Conservation (phyloP, 2,329 filamentous ascomycete species). For the Aureobasidium sp. region DNA sequence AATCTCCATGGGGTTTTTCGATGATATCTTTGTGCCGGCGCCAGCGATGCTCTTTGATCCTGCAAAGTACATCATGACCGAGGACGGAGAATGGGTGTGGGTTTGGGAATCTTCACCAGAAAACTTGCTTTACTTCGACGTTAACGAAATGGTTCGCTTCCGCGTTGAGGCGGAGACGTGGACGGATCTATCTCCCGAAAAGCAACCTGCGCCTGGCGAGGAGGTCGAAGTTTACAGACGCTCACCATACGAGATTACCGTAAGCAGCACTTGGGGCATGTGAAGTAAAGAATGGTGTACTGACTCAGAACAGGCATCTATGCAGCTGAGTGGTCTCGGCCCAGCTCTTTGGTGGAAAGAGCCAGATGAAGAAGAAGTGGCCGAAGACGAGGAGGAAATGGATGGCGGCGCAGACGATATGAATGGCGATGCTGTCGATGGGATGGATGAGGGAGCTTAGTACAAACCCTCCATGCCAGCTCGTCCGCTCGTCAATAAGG, state of each 20-base stretch:
- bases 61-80: conserved; percentile 51
- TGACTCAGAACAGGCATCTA: conserved; percentile 33
- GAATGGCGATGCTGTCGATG: conserved; percentile 9
- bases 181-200: conserved; percentile 82
- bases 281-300: neutral
- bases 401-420: conserved; percentile 3
- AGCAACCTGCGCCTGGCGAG: conserved; percentile 59
- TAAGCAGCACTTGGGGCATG: conserved; percentile 22
- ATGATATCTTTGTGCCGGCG: conserved; percentile 72
- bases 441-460: conserved; percentile 10
- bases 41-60: conserved; percentile 66
- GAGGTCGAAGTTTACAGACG: conserved; percentile 57
- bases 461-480: neutral
- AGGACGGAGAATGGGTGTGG: conserved; percentile 61
- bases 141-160: conserved; percentile 80
- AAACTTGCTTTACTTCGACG: conserved; percentile 72
- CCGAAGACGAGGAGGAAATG: conserved; percentile 6
- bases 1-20: conserved; percentile 86
- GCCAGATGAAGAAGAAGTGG: conserved; percentile 20
- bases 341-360: conserved; percentile 40
- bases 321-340: conserved; percentile 42
- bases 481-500: neutral
- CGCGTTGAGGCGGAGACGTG: conserved; percentile 82
- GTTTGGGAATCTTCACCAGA: conserved; percentile 71
- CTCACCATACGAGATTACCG: conserved; percentile 63